Evolutionary conservation across 2,329 filamentous ascomycete species (phyloP), one percentile per base, ranked within the genome.

Genomic region (Scedosporium minutisporum): DNA sequence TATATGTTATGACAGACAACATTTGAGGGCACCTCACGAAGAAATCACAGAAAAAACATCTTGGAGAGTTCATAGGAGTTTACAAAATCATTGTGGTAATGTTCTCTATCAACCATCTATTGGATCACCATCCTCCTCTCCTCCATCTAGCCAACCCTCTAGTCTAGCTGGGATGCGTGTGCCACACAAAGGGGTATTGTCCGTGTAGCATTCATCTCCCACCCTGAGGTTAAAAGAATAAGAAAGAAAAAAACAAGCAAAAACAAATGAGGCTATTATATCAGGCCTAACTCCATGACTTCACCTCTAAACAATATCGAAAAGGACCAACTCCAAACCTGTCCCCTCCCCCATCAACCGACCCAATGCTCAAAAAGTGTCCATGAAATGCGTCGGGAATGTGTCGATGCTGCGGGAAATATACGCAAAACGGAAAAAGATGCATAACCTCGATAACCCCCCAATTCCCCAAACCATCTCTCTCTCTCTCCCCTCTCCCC

Each of bases 141-240:
- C 44, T 48, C 44, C 18, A 6, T n/a, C 44, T 48, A 48, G 16
- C 16, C 16, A 48, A n/a, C 44, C 44, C 18, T 21, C 44, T 21
- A 48, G 44, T 48, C 44, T 48, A 48, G 44, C 44, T 10, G 9
- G 44, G 16, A 48, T 10, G n/a, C 7, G 46, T 5, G 46, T 5
- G 25, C 67, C 65, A 65, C 69, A 70, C 63, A 67, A 48, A 18
- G 44, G 44, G 18, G 4, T 6, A 48, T n/a, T 48, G 44, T 48
- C 18, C 18, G 16, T 48, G 16, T 18, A 48, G 7, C 14, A 38
- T 14, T 14, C 33, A 38, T 38, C 33, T 10, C 10, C 33, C 33
- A 10, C n/a, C n/a, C 44, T 7, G 5, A 9, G 18, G n/a, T 48
- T 7, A 48, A 21, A 48, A 38, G 10, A 12, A 38, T 38, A 14